These are phyloP conservation scores for Blastobotrys petasosporus DNA, from an alignment of 1,139 yeast genomes.

Conservation along the genomic window DNA sequence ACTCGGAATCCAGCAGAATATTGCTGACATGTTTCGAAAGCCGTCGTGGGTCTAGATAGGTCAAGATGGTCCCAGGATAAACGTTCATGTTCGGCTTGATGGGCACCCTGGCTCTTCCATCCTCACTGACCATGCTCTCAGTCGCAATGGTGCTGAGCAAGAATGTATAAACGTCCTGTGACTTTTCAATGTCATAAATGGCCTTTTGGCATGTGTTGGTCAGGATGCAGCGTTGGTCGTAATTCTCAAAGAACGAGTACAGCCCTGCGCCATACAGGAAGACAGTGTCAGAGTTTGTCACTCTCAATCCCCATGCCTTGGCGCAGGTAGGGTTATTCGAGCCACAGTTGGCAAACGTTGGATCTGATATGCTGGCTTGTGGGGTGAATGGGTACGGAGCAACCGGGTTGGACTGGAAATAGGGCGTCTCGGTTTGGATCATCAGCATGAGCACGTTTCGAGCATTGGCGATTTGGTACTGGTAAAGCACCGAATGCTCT, in stretches of 20 bases:
- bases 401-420: conserved; percentile 13
- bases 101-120: neutral
- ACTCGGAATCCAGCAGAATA: no score
- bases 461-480: conserved; percentile 13
- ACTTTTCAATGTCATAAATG: neutral
- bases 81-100: neutral
- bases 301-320: conserved; percentile 9
- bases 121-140: neutral
- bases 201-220: neutral
- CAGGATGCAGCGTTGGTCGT: neutral
- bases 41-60: neutral
- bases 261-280: neutral
- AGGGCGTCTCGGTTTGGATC: conserved; percentile 16
- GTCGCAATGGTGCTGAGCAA: neutral
- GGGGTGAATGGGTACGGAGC: conserved; percentile 13
- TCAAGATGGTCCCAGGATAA: neutral
- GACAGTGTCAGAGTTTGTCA: neutral
- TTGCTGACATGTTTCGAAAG: no score
- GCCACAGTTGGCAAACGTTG: conserved; percentile 11
- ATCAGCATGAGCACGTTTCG: conserved; percentile 10
- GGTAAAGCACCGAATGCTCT: conserved; percentile 14
- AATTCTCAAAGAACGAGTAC: neutral
- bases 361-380: conserved; percentile 9
- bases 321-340: conserved; percentile 8
- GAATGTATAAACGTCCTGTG: neutral